Percentiles rank a stretch among this genome's conserved stretches.
phyloP scores from a whole-genome alignment of 2,329 filamentous ascomycete genomes.

The Trichoderma harzianum region DNA sequence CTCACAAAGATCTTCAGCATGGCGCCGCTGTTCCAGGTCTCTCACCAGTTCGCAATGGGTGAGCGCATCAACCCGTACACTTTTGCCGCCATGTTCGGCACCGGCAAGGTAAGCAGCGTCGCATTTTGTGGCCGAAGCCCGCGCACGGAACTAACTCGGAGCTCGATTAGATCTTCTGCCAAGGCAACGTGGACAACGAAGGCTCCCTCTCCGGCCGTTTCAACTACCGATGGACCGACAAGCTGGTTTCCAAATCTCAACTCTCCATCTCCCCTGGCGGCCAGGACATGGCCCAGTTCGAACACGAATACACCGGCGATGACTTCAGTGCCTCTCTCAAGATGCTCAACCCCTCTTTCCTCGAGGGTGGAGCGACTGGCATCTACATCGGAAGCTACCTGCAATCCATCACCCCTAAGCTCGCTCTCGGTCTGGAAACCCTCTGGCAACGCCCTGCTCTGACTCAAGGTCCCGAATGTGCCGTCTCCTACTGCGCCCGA shows the following conservation, averaged over 20 bases:
- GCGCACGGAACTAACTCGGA: constrained; percentile 20
- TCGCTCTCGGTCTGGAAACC: constrained; percentile 85
- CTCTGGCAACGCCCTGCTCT: constrained; percentile 89
- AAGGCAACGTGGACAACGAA: constrained; percentile 93
- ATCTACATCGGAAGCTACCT: constrained; percentile 96
- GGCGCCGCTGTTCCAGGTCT: constrained; percentile 91
- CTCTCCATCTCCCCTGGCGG: constrained; percentile 77
- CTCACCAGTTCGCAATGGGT: constrained; percentile 93
- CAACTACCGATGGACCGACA: constrained; percentile 84
- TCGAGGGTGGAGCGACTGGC: constrained; percentile 89
- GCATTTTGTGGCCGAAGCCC: background rate
- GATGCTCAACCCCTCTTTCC: constrained; percentile 88
- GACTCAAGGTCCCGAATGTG: constrained; percentile 84
- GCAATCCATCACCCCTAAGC: constrained; percentile 82
- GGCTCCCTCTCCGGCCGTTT: constrained; percentile 81
- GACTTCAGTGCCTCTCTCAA: constrained; percentile 95
- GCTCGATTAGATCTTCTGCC: constrained; percentile 73
- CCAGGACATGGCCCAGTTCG: constrained; percentile 87
- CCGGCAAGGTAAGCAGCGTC: constrained; percentile 65
- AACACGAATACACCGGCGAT: constrained; percentile 89
- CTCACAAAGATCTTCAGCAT: constrained; percentile 95
- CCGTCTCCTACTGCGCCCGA: constrained; percentile 82
- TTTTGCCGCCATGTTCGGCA: constrained; percentile 91
- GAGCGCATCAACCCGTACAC: constrained; percentile 91
- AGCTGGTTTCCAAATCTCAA: constrained; percentile 81